Percentiles rank a stretch among this genome's conserved stretches.
These are phyloP conservation scores for Aspergillus cejpii DNA, from an alignment of 2,329 filamentous ascomycete species.

Conservation along the genomic window DNA sequence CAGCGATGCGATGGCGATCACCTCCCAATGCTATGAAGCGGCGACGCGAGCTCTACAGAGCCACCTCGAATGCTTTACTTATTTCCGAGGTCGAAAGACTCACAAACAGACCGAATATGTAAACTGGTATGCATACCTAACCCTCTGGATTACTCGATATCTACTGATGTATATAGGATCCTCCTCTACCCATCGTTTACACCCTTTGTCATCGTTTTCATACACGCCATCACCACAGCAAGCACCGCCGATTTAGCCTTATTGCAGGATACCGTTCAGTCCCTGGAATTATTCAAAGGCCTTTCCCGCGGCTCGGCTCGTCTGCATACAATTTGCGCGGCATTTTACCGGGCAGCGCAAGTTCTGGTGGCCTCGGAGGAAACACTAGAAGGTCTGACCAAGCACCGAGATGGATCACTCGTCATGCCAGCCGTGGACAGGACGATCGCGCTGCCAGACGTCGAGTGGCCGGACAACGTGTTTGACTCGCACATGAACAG, in stretches of 20 bases:
- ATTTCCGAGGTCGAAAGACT: slow-evolving; percentile 20
- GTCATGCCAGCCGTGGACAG: slow-evolving; percentile 15
- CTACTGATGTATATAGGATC: slow-evolving; percentile 12
- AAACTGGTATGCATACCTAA: slow-evolving; percentile 14
- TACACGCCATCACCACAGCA: slow-evolving; percentile 24
- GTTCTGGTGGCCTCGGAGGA: slow-evolving; percentile 20
- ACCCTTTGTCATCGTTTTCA: slow-evolving; percentile 25
- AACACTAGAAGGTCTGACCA: slow-evolving; percentile 19
- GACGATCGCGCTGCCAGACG: slow-evolving; percentile 21
- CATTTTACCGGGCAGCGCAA: slow-evolving; percentile 21
- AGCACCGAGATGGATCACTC: slow-evolving; percentile 20
- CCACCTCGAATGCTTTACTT: slow-evolving; percentile 24
- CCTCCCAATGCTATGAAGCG: slow-evolving; percentile 22
- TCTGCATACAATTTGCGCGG: slow-evolving; percentile 18
- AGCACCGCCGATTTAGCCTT: slow-evolving; percentile 17
- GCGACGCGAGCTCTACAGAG: slow-evolving; percentile 21
- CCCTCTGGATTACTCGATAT: background rate
- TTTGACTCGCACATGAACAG: slow-evolving; percentile 19
- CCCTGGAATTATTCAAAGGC: slow-evolving; percentile 17
- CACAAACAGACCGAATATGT: slow-evolving; percentile 27
- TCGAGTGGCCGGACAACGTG: slow-evolving; percentile 20
- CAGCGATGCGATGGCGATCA: slow-evolving; percentile 20
- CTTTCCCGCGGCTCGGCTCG: slow-evolving; percentile 19
- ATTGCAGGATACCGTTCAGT: slow-evolving; percentile 19
- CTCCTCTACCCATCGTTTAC: slow-evolving; percentile 24